These are phyloP conservation scores for Marasmius sp. DNA, from an alignment of 1,284 basidiomycete species.

Conservation along the genomic window DNA sequence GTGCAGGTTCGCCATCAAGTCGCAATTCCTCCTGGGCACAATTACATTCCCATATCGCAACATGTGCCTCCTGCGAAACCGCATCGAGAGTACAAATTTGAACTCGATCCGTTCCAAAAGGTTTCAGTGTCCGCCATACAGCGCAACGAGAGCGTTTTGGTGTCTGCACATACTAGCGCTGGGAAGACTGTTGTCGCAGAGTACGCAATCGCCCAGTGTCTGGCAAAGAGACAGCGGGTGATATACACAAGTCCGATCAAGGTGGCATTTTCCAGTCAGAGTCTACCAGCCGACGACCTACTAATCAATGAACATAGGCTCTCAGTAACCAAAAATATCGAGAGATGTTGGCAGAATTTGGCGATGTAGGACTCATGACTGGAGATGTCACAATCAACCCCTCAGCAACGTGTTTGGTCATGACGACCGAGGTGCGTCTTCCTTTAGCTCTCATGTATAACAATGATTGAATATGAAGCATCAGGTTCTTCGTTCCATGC, in stretches of 20 bases:
- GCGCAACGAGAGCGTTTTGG: conserved; percentile 94
- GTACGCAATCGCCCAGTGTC: conserved; percentile 97
- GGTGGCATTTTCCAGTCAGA: conserved; percentile 65
- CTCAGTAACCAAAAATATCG: conserved; percentile 99
- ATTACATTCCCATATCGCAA: conserved; percentile 88
- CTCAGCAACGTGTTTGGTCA: conserved; percentile 93
- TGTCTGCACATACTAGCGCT: conserved; percentile 98
- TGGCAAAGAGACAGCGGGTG: conserved; percentile 90
- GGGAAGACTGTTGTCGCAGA: conserved; percentile 99
- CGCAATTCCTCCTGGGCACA: conserved; percentile 90
- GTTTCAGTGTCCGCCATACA: conserved; percentile 96
- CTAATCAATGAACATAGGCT: conserved; percentile 52
- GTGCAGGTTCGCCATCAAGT: conserved; percentile 91
- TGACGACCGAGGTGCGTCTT: conserved; percentile 91
- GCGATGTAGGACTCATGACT: conserved; percentile 98
- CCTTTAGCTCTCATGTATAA: not conserved
- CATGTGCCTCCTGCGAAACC: conserved; percentile 93
- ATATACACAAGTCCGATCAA: conserved; percentile 99
- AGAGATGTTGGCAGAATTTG: conserved; percentile 95
- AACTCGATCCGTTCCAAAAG: conserved; percentile 96
- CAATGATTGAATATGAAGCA: not conserved
- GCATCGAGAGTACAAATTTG: conserved; percentile 92
- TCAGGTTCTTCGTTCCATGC: conserved; percentile 97
- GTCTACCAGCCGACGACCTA: not conserved
- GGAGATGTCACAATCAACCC: conserved; percentile 99